Evolutionary conservation across 495 filamentous ascomycete genomes (phyloP).

Genomic region (Aspergillus hancockii): DNA sequence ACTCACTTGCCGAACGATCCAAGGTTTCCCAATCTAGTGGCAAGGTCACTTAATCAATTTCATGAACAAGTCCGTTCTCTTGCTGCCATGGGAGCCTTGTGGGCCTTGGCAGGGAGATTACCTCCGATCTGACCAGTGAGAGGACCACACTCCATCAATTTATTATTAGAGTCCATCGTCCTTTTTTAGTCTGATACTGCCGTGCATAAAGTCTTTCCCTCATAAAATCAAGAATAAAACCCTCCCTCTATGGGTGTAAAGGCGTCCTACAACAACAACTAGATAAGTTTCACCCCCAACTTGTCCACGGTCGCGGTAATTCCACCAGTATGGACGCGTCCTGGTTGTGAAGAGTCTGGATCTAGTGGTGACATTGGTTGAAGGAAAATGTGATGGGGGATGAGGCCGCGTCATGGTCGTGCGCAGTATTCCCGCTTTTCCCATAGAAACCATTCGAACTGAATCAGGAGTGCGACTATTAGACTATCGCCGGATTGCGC

Average conservation of each 20-base stretch:
- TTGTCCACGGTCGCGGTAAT: neutral
- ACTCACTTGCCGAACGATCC: constrained; percentile 3
- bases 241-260: neutral
- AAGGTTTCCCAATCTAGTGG: neutral
- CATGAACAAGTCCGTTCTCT: neutral
- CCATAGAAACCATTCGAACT: neutral
- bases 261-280: too few species aligned
- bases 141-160: neutral
- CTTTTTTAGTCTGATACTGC: neutral
- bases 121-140: neutral
- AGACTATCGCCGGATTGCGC: too few species aligned
- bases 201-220: neutral
- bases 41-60: neutral
- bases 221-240: neutral
- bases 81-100: constrained; percentile 1
- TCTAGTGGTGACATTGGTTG: neutral
- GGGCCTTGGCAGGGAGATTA: constrained; percentile 9
- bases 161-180: neutral
- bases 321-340: neutral
- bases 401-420: constrained; percentile 2
- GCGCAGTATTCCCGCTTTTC: neutral
- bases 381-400: neutral
- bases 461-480: too few species aligned
- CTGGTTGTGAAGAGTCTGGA: neutral
- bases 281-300: too few species aligned